Conservation (phyloP, 805 yeast genomes). For the Candida fluviatilis region DNA sequence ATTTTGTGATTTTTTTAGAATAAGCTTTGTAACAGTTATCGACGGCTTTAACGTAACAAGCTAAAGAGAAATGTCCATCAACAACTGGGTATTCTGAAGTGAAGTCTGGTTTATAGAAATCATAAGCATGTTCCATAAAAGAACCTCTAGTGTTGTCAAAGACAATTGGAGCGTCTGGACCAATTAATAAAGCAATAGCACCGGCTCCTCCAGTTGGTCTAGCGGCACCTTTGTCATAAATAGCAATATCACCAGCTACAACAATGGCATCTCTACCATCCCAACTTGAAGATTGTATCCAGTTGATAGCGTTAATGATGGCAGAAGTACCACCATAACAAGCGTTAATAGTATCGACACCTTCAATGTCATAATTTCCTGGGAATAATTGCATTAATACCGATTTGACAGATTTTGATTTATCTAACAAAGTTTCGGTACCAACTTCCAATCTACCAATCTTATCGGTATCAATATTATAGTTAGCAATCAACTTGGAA, state of each 20-base stretch:
- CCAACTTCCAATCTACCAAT: constrained; percentile 98
- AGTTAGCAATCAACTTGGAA: constrained; percentile 70
- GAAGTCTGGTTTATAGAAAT: constrained; percentile 97
- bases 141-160: constrained; percentile 88
- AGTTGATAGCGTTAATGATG: constrained; percentile 85
- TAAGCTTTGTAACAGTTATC: constrained; percentile 83
- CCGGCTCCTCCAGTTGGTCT: constrained; percentile 99
- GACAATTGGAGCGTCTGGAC: constrained; percentile 96
- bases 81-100: constrained; percentile 95
- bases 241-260: constrained; percentile 96
- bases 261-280: constrained; percentile 98
- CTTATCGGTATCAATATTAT: constrained; percentile 72
- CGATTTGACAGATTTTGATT: constrained; percentile 94
- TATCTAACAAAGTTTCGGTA: constrained; percentile 94
- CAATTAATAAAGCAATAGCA: constrained; percentile 87
- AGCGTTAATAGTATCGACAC: constrained; percentile 93
- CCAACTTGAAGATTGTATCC: constrained; percentile 96
- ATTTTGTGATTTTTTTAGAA: constrained; percentile 62
- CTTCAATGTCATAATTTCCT: constrained; percentile 88
- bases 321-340: constrained; percentile 99
- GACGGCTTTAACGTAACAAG: constrained; percentile 91
- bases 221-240: constrained; percentile 95
- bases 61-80: constrained; percentile 92
- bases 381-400: constrained; percentile 92
- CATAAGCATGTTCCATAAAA: constrained; percentile 95